A percentile compares a stretch with the other conserved stretches of the same genome.
phyloP scores from a whole-genome alignment of 2,329 filamentous ascomycete genomes.

The Penicillium hesseltinei region DNA sequence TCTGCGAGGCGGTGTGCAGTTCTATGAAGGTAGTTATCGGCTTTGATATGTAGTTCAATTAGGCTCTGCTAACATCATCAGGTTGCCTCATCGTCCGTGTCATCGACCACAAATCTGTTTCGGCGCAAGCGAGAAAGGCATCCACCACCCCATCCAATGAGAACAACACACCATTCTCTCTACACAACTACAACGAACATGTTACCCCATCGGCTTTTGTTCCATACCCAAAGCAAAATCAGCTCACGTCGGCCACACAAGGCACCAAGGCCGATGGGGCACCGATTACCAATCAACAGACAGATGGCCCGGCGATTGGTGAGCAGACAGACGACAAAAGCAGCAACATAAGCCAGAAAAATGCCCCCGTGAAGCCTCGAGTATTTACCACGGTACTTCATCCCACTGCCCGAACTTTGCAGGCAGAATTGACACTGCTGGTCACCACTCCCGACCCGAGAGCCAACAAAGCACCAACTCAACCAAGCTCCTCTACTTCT shows the following conservation, averaged over 20 bases:
- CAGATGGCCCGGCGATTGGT: conserved; percentile 21
- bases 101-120: conserved; percentile 76
- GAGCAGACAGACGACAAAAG: conserved; percentile 46
- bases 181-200: conserved; percentile 89
- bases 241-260: conserved; percentile 31
- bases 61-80: conserved; percentile 23
- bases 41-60: background rate
- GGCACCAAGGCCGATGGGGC: conserved; percentile 26
- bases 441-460: conserved; percentile 65
- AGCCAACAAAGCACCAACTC: conserved; percentile 47
- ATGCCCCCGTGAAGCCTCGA: conserved; percentile 51
- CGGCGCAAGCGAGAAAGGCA: conserved; percentile 57
- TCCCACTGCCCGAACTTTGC: conserved; percentile 72
- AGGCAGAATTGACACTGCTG: conserved; percentile 74
- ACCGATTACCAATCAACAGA: conserved; percentile 14
- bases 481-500: conserved; percentile 38
- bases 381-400: conserved; percentile 79
- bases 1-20: conserved; percentile 66
- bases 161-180: conserved; percentile 70
- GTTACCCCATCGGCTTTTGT: conserved; percentile 85
- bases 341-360: conserved; percentile 46
- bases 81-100: conserved; percentile 88
- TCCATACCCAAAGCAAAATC: conserved; percentile 61
- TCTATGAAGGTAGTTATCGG: conserved; percentile 70
- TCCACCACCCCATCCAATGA: conserved; percentile 57